A percentile compares a stretch with the other conserved stretches of the same genome.
These are phyloP conservation scores for Cladosporium phlei DNA, from an alignment of 2,329 filamentous ascomycete species.

Conservation along the genomic window DNA sequence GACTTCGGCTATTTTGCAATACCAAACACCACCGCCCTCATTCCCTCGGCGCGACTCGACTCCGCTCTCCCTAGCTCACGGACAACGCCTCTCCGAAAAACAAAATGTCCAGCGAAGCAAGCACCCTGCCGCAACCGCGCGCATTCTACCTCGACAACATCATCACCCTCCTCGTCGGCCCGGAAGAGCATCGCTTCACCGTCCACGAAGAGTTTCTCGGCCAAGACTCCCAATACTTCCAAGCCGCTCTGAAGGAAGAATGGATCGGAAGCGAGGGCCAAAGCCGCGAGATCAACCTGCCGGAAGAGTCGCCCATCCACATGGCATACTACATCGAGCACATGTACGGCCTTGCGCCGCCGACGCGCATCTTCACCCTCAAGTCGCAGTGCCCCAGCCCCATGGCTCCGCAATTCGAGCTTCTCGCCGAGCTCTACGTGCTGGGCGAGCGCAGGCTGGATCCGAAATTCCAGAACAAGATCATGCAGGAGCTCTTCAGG, in stretches of 20 bases:
- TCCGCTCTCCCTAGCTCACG: too few relatives aligned
- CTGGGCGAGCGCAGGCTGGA: constrained; percentile 22
- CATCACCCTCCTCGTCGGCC: too few relatives aligned
- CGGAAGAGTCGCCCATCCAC: constrained; percentile 3
- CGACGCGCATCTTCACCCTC: background rate
- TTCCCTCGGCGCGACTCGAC: too few relatives aligned
- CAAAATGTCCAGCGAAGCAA: too few relatives aligned
- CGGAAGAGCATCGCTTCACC: too few relatives aligned
- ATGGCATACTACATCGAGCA: constrained; percentile 21
- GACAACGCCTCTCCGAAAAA: too few relatives aligned
- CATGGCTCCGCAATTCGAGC: background rate
- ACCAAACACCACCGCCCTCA: too few relatives aligned
- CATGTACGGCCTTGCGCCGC: constrained; percentile 13
- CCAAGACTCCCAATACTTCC: too few relatives aligned
- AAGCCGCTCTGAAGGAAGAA: constrained; percentile 14
- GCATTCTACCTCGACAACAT: too few relatives aligned
- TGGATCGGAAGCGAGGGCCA: constrained; percentile 18
- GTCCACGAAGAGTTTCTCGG: too few relatives aligned
- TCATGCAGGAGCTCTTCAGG: background rate
- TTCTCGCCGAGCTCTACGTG: constrained; percentile 11
- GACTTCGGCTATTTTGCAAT: too few relatives aligned
- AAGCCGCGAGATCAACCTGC: constrained; percentile 13
- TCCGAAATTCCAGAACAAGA: constrained; percentile 18
- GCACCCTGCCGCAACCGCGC: too few relatives aligned
- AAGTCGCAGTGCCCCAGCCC: background rate